Percentiles rank a stretch among this genome's conserved stretches.
Evolutionary conservation across 1,284 basidiomycete genomes (phyloP).

Genomic region (Macrocystidia cucumis): DNA sequence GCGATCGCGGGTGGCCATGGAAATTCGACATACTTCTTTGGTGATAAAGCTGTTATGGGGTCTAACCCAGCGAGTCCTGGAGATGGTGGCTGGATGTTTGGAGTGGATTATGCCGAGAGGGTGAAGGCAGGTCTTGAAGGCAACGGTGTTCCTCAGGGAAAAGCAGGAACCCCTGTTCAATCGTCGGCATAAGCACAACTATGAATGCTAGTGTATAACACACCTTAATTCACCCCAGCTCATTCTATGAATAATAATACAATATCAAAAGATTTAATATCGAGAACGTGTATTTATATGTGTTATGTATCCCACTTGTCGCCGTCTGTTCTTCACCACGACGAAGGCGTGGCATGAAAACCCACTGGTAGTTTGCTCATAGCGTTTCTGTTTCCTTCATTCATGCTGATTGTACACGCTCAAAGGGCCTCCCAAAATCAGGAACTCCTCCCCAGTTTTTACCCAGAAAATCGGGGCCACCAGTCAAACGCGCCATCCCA

Average conservation of each 20-base stretch:
- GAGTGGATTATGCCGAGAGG: conserved; percentile 38
- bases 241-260: too few species aligned
- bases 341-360: conserved; percentile 22
- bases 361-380: conserved; percentile 19
- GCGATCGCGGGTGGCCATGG: conserved; percentile 39
- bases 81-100: conserved; percentile 33
- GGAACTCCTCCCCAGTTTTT: conserved; percentile 40
- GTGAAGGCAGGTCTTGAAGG: conserved; percentile 29
- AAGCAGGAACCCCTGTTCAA: too few species aligned
- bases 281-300: too few species aligned
- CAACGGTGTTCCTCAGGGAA: too few species aligned
- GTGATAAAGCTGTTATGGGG: conserved; percentile 30
- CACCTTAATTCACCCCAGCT: too few species aligned
- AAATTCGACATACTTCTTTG: conserved; percentile 50
- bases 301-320: too few species aligned
- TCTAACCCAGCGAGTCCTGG: too few species aligned
- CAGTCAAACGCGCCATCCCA: conserved; percentile 52
- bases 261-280: too few species aligned
- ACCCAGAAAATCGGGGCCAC: conserved; percentile 49
- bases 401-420: conserved; percentile 16
- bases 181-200: too few species aligned
- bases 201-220: too few species aligned
- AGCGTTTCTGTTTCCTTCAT: neutral
- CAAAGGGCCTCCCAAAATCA: conserved; percentile 13
- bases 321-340: too few species aligned